Conservation (phyloP, 805 yeast species). For the Metschnikowia reukaufii region DNA sequence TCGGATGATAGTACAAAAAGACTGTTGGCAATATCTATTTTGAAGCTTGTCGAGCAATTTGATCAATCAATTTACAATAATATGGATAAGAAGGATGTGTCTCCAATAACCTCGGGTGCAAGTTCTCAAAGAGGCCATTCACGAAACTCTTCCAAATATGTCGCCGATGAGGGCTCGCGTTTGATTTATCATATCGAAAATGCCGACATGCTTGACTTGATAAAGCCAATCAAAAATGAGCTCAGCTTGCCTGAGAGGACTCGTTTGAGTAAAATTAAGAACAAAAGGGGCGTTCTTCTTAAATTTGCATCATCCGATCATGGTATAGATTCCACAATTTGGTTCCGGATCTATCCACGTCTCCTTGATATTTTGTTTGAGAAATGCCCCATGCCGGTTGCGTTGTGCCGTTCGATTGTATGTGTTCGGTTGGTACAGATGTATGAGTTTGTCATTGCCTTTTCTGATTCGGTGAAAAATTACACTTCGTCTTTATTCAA, state of each 20-base stretch:
- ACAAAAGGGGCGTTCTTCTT: conserved; percentile 66
- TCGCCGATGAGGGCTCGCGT: conserved; percentile 75
- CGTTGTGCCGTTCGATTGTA: conserved; percentile 85
- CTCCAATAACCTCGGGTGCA: conserved; percentile 22
- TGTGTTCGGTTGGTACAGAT: conserved; percentile 87
- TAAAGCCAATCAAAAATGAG: conserved; percentile 50
- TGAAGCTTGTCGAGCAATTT: conserved; percentile 79
- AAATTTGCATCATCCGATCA: conserved; percentile 86
- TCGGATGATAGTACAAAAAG: conserved; percentile 81
- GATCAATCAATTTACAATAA: conserved; percentile 74
- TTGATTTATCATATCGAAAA: conserved; percentile 74
- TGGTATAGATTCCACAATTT: conserved; percentile 94
- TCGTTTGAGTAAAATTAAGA: conserved; percentile 63
- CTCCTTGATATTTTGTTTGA: conserved; percentile 70
- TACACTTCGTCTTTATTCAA: conserved; percentile 39
- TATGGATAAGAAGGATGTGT: conserved; percentile 29
- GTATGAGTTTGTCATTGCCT: conserved; percentile 63
- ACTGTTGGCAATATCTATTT: conserved; percentile 69
- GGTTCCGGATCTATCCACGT: conserved; percentile 87
- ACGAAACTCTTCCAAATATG: conserved; percentile 66
- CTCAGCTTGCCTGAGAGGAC: conserved; percentile 76
- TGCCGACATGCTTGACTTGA: conserved; percentile 63
- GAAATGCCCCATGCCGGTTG: conserved; percentile 89
- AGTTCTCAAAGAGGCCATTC: conserved; percentile 39
- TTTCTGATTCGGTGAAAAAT: conserved; percentile 46